Evolutionary conservation across 306 rosid genomes (phyloP).

Genomic region (Sechiopsis laciniata): DNA sequence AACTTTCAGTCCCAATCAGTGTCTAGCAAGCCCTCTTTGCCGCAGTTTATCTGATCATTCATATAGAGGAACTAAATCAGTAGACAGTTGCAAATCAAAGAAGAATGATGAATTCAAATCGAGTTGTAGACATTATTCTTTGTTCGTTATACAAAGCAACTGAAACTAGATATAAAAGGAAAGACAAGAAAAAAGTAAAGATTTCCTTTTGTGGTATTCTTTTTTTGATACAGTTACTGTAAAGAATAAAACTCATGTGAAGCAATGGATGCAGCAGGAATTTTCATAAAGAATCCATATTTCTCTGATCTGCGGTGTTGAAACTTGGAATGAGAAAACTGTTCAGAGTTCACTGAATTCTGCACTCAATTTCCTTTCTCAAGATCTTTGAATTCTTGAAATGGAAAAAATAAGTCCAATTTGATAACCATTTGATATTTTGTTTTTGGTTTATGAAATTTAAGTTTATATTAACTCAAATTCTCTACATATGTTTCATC

Average conservation of each 20-base stretch:
- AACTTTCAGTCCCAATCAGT: conserved; percentile 16
- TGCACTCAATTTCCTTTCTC: not conserved
- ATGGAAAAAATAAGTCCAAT: not conserved
- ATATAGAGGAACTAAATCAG: conserved; percentile 6
- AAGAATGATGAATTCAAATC: conserved; percentile 17
- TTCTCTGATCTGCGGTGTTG: not conserved
- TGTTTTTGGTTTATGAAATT: too few species aligned
- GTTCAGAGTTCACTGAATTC: not conserved
- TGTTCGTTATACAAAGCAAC: too few species aligned
- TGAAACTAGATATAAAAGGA: not conserved
- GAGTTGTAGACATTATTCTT: not conserved
- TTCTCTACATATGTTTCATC: too few species aligned
- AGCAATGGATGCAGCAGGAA: not conserved
- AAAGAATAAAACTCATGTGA: not conserved
- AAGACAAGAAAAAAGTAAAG: not conserved
- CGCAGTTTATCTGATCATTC: conserved; percentile 4
- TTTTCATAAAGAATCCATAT: conserved; percentile 1
- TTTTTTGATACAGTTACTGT: not conserved
- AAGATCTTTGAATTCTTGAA: conserved; percentile 4
- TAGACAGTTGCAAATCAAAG: conserved; percentile 7
- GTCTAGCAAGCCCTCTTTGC: not conserved
- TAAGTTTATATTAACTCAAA: too few species aligned
- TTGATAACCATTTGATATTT: too few species aligned
- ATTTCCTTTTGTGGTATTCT: conserved; percentile 3
- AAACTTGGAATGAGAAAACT: not conserved